A percentile compares a stretch with the other conserved stretches of the same genome.
Evolutionary conservation across 306 rosid species (phyloP).

Genomic region (Sindora glabra): DNA sequence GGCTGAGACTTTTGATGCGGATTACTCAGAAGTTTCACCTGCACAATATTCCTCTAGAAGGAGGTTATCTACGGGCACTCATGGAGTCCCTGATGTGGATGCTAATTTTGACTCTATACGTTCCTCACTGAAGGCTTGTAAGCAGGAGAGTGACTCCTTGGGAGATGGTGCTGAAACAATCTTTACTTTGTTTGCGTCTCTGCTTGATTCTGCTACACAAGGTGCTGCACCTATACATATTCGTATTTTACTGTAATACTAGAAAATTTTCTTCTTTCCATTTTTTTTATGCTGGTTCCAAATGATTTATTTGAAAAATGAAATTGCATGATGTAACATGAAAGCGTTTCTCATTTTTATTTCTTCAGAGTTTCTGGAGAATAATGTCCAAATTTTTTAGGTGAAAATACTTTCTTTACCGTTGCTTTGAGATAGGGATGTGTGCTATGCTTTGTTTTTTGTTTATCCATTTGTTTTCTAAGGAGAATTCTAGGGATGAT

Average conservation of each 20-base stretch:
- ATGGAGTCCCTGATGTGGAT: constrained; percentile 39
- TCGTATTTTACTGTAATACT: not conserved
- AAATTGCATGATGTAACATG: not conserved
- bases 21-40: constrained; percentile 42
- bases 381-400: constrained; percentile 3
- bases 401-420: not conserved
- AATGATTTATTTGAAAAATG: not conserved
- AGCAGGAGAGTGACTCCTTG: constrained; percentile 59
- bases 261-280: not conserved
- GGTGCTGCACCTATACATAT: constrained; percentile 39
- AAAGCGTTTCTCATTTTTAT: not conserved
- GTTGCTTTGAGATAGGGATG: not conserved
- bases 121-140: constrained; percentile 45
- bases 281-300: not conserved
- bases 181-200: constrained; percentile 59
- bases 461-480: not conserved
- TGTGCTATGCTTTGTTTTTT: not conserved
- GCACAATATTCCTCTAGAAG: constrained; percentile 36
- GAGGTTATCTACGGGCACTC: constrained; percentile 41
- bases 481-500: not conserved
- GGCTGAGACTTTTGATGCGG: constrained; percentile 44
- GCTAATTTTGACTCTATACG: constrained; percentile 51
- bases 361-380: not conserved
- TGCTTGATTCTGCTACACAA: constrained; percentile 78
- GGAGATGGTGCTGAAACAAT: constrained; percentile 64